Conservation (phyloP, 371 early-diverging fungal genomes). For the Rhizopus sp. region DNA sequence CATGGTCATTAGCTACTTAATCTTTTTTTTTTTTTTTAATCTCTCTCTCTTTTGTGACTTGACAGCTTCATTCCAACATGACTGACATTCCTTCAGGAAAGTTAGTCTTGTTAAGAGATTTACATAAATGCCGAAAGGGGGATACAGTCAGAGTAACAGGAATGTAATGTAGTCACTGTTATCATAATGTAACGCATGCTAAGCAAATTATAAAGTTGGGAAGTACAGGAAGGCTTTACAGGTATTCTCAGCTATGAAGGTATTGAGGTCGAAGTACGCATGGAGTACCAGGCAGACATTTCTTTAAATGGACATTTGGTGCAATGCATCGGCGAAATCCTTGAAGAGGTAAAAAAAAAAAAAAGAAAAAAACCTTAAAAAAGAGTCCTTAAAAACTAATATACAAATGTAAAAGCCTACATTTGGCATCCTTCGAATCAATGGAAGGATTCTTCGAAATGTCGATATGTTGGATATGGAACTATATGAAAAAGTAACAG, state of each 20-base stretch:
- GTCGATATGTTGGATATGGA: constrained; percentile 19
- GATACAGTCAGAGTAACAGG: constrained; percentile 25
- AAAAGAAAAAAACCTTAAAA: neutral
- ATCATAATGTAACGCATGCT: neutral
- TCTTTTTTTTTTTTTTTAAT: too few species aligned
- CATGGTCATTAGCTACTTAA: too few species aligned
- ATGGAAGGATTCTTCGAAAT: constrained; percentile 16
- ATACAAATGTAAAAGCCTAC: constrained; percentile 3
- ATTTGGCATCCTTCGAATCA: constrained; percentile 4
- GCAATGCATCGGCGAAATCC: constrained; percentile 24
- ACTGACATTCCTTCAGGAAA: constrained; percentile 13
- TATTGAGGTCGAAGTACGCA: constrained; percentile 6
- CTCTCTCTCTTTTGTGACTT: too few species aligned
- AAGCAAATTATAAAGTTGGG: constrained; percentile 7
- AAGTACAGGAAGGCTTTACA: constrained; percentile 1
- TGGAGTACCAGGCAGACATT: neutral
- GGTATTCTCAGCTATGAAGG: constrained; percentile 4
- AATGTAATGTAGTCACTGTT: constrained; percentile 12
- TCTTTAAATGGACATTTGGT: constrained; percentile 10
- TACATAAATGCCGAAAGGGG: constrained; percentile 3
- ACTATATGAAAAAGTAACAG: constrained; percentile 17
- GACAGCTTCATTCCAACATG: neutral
- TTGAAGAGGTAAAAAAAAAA: constrained; percentile 2
- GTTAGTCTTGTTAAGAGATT: constrained; percentile 17
- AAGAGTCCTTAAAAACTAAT: neutral